Percentiles rank a stretch among this genome's conserved stretches.
Conservation (phyloP, 2,329 filamentous ascomycete genomes). For the Aspergillus sp. region DNA sequence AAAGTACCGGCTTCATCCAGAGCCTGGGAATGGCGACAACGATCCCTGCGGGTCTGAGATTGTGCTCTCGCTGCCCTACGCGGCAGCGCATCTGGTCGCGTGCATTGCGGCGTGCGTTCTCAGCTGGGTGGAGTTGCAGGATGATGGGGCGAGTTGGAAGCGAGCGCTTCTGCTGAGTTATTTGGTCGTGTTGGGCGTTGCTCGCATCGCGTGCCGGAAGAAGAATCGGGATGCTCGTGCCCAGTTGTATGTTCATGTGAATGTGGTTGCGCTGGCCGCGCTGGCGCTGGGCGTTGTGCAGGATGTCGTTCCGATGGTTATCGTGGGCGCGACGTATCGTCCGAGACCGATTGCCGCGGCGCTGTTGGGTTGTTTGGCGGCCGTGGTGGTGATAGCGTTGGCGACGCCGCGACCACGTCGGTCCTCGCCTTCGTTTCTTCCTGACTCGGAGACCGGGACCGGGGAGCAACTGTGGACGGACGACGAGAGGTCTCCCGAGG, state of each 20-base stretch:
- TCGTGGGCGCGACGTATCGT: constrained; percentile 22
- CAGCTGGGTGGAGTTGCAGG: constrained; percentile 11
- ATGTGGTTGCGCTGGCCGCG: constrained; percentile 16
- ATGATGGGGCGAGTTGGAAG: constrained; percentile 18
- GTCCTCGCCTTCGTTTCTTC: constrained; percentile 1
- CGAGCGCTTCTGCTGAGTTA: constrained; percentile 24
- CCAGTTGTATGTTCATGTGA: constrained; percentile 26
- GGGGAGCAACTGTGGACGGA: constrained; percentile 4
- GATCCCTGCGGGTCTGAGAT: background rate
- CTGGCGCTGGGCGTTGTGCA: constrained; percentile 22
- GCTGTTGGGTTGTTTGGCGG: constrained; percentile 18
- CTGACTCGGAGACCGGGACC: constrained; percentile 18
- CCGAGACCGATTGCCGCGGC: constrained; percentile 17
- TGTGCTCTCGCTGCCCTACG: constrained; percentile 10
- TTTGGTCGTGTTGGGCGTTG: constrained; percentile 20
- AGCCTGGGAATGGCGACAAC: background rate
- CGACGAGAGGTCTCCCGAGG: constrained; percentile 25
- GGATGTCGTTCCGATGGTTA: constrained; percentile 23
- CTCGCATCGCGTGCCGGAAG: constrained; percentile 13
- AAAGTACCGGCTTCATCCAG: constrained; percentile 1
- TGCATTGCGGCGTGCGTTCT: constrained; percentile 17
- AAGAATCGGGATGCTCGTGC: constrained; percentile 9
- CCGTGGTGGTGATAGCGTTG: constrained; percentile 15
- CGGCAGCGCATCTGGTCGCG: constrained; percentile 16
- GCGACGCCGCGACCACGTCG: constrained; percentile 21